Base-by-base conservation (phyloP, 352 stramenopile species). In the Globisporangium rhizosaccharum region DNA sequence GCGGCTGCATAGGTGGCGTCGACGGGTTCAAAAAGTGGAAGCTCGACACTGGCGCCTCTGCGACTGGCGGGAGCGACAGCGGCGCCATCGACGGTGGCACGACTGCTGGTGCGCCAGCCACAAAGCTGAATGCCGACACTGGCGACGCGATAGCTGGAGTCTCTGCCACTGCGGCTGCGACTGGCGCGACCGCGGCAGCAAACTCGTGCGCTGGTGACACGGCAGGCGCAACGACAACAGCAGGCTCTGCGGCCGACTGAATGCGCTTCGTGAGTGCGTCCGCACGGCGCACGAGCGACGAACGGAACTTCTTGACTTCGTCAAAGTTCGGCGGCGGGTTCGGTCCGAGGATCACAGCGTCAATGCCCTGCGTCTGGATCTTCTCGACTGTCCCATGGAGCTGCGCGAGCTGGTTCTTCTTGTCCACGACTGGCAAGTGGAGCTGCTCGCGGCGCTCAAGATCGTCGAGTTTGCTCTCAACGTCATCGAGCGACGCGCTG, bases 341-440 rank as follows among this genome's bases (percentile, higher is more conserved):
- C 8, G 82, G 72, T 0, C 80, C 82, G 9, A 92, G 71, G 63
- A 92, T 92, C n/a, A 92, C 80, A 2, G 80, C 69, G 51, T 92
- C 82, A 30, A 92, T 89, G 47, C 81, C 81, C 60, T 90, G 73
- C 12, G 82, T 92, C 67, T 89, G 77, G 46, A 92, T 90, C 50
- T 85, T 85, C 62, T 92, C 82, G 51, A 92, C 73, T 20, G 70
- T 76, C 4, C 82, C 82, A 36, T 90, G 79, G 26, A 92, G 68
- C 56, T 92, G 82, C 33, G 82, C 82, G 18, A 92, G 64, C 52
- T 85, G 65, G 58, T 90, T 89, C 56, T 79, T 79, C 33, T 71
- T 63, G 55, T 88, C 78, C 2, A 59, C 57, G 5, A 85, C 55
- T 1, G 60, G 63, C 14, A 78, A 48, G 10, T 76, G 72, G 6